These are phyloP conservation scores for Meira nashicola DNA, from an alignment of 1,284 basidiomycete species.

Conservation along the genomic window DNA sequence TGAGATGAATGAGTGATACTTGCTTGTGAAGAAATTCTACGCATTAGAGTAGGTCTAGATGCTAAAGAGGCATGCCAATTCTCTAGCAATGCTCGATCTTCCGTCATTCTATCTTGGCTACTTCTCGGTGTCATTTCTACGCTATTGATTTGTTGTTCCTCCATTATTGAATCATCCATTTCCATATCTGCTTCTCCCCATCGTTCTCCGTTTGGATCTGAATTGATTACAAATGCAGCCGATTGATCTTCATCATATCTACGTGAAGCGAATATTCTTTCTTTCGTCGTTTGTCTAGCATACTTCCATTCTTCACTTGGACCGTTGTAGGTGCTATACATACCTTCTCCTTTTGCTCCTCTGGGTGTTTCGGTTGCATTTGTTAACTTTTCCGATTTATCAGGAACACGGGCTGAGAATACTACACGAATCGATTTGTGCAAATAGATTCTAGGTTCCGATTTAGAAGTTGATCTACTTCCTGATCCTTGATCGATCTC, in stretches of 20 bases:
- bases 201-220: conserved; percentile 36
- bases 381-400: conserved; percentile 29
- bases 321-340: conserved; percentile 30
- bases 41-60: neutral
- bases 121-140: too few relatives aligned
- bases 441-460: conserved; percentile 27
- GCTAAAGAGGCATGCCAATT: conserved; percentile 16
- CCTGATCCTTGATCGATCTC: neutral
- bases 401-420: conserved; percentile 35
- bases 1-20: too few relatives aligned
- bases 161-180: neutral
- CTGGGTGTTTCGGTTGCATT: conserved; percentile 34
- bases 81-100: conserved; percentile 16
- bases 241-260: neutral
- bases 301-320: conserved; percentile 32
- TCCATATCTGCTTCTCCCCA: conserved; percentile 14
- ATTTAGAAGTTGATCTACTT: neutral
- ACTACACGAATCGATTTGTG: conserved; percentile 41
- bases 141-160: too few relatives aligned
- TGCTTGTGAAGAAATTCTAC: too few relatives aligned
- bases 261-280: too few relatives aligned
- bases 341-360: conserved; percentile 10
- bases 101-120: neutral
- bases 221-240: conserved; percentile 22
- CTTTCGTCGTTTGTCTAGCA: neutral